These are phyloP conservation scores for Dissophora ornata DNA, from an alignment of 192 early-diverging fungal genomes.

Conservation along the genomic window DNA sequence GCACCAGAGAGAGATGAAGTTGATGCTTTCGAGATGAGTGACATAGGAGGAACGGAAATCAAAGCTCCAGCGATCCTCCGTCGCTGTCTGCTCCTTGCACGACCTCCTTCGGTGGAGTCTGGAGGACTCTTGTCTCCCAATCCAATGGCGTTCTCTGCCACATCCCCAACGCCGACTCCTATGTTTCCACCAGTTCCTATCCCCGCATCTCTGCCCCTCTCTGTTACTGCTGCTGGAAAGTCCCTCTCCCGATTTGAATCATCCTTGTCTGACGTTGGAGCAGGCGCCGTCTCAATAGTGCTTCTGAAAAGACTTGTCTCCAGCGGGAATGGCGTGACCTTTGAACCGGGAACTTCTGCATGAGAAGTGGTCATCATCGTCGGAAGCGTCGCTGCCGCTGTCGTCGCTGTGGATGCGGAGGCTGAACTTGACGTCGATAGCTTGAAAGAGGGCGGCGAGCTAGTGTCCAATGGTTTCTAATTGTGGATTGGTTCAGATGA, in stretches of 20 bases:
- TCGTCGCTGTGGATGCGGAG: slow-evolving; percentile 2
- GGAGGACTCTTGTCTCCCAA: slow-evolving; percentile 5
- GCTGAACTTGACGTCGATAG: slow-evolving; percentile 25
- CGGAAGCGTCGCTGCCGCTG: slow-evolving; percentile 7
- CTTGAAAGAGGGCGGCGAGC: slow-evolving; percentile 27
- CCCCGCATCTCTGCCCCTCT: not conserved
- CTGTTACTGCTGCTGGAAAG: too few relatives aligned
- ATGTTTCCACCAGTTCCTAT: too few relatives aligned
- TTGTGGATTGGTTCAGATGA: slow-evolving; percentile 37
- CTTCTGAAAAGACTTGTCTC: slow-evolving; percentile 4
- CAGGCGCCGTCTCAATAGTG: too few relatives aligned
- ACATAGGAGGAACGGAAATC: slow-evolving; percentile 19
- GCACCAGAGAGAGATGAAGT: slow-evolving; percentile 28
- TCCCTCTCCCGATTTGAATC: not conserved
- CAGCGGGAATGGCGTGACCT: not conserved
- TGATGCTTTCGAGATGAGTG: slow-evolving; percentile 16
- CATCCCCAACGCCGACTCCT: not conserved
- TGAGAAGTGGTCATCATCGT: slow-evolving; percentile 1
- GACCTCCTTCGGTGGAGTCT: not conserved
- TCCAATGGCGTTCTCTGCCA: not conserved
- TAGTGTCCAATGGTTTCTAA: slow-evolving; percentile 36
- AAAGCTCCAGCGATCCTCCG: slow-evolving; percentile 41
- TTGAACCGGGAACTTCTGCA: slow-evolving; percentile 4
- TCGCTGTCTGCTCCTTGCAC: slow-evolving; percentile 18
- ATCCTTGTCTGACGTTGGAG: not conserved